Conservation (phyloP, 2,329 filamentous ascomycete genomes). For the Periconia sp. region DNA sequence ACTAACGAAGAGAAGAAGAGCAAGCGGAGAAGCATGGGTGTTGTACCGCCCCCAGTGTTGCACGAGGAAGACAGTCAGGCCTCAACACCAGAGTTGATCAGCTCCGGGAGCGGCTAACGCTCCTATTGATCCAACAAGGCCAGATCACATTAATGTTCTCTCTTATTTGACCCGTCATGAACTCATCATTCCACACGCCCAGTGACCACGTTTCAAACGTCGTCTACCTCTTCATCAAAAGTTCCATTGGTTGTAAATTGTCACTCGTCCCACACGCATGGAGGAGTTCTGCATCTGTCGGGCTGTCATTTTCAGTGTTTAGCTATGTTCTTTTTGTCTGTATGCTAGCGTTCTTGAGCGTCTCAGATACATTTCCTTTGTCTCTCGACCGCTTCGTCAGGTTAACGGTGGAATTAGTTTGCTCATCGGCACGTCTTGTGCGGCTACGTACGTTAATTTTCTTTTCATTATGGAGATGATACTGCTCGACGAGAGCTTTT, state of each 20-base stretch:
- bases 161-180: no score
- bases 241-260: slow-evolving; percentile 28
- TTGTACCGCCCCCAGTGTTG: slow-evolving; percentile 29
- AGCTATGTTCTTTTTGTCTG: slow-evolving; percentile 8
- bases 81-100: slow-evolving; percentile 27
- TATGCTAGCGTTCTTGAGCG: slow-evolving; percentile 14
- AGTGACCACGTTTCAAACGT: not conserved
- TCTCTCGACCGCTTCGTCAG: no score
- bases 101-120: slow-evolving; percentile 9
- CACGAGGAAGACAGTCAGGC: slow-evolving; percentile 34
- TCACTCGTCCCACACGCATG: slow-evolving; percentile 9
- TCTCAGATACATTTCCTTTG: slow-evolving; percentile 3
- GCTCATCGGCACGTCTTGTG: slow-evolving; percentile 12
- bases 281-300: slow-evolving; percentile 12
- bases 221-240: slow-evolving; percentile 10
- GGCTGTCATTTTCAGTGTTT: slow-evolving; percentile 16
- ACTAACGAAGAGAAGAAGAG: slow-evolving; percentile 38
- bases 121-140: no score
- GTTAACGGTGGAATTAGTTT: no score
- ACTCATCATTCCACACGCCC: not conserved
- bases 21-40: slow-evolving; percentile 39
- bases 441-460: no score
- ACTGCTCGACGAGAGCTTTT: no score
- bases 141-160: no score
- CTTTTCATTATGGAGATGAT: no score